Percentiles rank a stretch among this genome's conserved stretches.
phyloP scores from a whole-genome alignment of 2,329 filamentous ascomycete genomes.

The Colletotrichum sp. region DNA sequence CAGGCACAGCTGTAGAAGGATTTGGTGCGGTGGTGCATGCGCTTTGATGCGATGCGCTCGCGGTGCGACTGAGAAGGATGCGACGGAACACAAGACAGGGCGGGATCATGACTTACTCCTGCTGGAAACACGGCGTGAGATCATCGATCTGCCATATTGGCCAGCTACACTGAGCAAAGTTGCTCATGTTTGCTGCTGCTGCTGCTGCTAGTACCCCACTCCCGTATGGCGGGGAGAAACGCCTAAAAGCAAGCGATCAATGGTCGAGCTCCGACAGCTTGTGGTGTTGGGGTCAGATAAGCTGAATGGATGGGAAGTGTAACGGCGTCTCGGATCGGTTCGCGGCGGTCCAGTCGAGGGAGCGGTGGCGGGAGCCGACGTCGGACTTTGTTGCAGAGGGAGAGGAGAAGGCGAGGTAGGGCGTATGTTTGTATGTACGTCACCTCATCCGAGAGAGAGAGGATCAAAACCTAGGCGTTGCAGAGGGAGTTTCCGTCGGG shows the following conservation, averaged over 20 bases:
- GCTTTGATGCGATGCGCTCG: background rate
- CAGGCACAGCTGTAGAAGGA: background rate
- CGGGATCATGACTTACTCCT: slow-evolving; percentile 61
- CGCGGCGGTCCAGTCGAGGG: background rate
- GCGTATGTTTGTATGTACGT: background rate
- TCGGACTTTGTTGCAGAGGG: background rate
- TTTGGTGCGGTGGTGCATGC: background rate
- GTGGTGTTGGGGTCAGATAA: slow-evolving; percentile 8
- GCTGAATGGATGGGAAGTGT: background rate
- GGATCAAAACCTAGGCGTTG: background rate
- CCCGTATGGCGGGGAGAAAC: slow-evolving; percentile 12
- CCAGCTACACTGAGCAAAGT: slow-evolving; percentile 59
- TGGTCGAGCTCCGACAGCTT: background rate
- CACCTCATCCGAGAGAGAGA: background rate
- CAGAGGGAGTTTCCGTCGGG: background rate
- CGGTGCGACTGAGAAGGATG: background rate
- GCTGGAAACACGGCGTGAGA: slow-evolving; percentile 66
- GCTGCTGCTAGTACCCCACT: slow-evolving; percentile 21
- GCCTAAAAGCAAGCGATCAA: slow-evolving; percentile 12
- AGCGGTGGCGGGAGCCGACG: background rate
- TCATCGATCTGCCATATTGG: slow-evolving; percentile 69
- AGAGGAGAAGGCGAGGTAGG: background rate
- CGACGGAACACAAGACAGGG: background rate
- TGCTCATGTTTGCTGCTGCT: slow-evolving; percentile 40
- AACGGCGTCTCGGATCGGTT: slow-evolving; percentile 11